Evolutionary conservation across 805 yeast genomes (phyloP), one percentile per base, ranked within the genome.

Genomic region (Debaryomyces castellii): DNA sequence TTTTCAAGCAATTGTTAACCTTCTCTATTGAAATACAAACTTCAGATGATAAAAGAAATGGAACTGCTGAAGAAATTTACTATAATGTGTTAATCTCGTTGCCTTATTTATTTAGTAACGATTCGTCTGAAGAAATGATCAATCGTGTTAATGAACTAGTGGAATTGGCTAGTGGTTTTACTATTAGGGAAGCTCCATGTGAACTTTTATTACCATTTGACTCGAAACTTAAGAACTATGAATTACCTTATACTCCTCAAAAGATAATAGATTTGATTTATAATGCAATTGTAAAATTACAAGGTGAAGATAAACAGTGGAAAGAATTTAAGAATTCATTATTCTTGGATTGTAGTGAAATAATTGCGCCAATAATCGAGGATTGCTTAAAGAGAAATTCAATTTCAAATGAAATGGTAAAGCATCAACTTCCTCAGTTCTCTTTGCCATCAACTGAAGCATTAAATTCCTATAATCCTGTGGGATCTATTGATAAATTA

Each of bases 21-120:
- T 57, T 77, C 28, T 79, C 91, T 1, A 71, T 82, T 35, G 82
- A 76, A 2, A 66, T 87, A 46, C 88, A 85, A 58, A 63, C 27
- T 49, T 27, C 27, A 10, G 37, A 35, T 9, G 47, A 47, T 12
- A 48, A 48, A 17, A 76, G 90, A 62, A 73, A 67, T 41, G 80
- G 85, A 2, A 63, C 85, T 39, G 88, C 87, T 3, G 89, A 88
- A 59, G 81, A 84, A 40, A 63, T 89, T 14, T 87, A 67, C 58
- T 83, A 81, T 52, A 80, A 80, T 52, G 78, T 82, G 1, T 63
- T 85, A 43, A 59, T 83, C 14, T 74, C 87, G 10, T 56, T 87
- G 28, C 96, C 96, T 9, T 87, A 80, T 59, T 64, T 81, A 49
- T 73, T 76, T 49, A 69, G 78, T 36, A 78, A 74, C 53, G 73